These are phyloP conservation scores for Citrus maxima DNA, from an alignment of 345 rosid genomes.

Conservation along the genomic window DNA sequence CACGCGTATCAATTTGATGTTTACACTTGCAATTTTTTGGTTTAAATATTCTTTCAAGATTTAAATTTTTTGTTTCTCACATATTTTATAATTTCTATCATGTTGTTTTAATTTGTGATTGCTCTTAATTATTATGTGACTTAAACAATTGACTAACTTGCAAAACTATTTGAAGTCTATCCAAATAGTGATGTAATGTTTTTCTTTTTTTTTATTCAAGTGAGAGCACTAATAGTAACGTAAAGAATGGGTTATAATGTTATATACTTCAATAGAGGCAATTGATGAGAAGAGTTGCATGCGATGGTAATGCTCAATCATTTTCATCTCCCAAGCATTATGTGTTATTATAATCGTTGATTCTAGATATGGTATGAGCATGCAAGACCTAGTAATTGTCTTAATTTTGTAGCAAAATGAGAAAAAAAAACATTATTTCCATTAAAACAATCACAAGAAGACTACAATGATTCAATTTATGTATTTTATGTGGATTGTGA, in stretches of 20 bases:
- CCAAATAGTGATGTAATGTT: neutral
- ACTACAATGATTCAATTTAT: too few species aligned
- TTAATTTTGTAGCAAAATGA: neutral
- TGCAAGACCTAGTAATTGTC: neutral
- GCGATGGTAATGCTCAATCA: conserved; percentile 17
- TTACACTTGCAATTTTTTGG: neutral
- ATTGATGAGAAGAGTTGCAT: conserved; percentile 27
- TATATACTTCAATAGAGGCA: neutral
- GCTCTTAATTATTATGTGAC: neutral
- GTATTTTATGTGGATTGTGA: too few species aligned
- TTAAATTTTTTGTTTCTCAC: neutral
- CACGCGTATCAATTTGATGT: neutral
- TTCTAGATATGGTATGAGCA: neutral
- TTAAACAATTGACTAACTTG: neutral
- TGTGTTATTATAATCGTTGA: neutral
- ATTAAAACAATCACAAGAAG: too few species aligned
- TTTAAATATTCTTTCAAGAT: neutral
- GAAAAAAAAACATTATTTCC: neutral
- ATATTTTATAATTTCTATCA: too few species aligned
- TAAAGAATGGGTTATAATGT: neutral
- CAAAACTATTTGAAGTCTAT: neutral
- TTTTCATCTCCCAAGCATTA: conserved; percentile 8
- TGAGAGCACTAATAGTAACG: neutral
- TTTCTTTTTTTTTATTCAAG: neutral
- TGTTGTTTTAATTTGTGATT: too few species aligned